Percentiles rank a stretch among this genome's conserved stretches.
Conservation (phyloP, 441 rosid species). For the Adansonia rubrostipa region DNA sequence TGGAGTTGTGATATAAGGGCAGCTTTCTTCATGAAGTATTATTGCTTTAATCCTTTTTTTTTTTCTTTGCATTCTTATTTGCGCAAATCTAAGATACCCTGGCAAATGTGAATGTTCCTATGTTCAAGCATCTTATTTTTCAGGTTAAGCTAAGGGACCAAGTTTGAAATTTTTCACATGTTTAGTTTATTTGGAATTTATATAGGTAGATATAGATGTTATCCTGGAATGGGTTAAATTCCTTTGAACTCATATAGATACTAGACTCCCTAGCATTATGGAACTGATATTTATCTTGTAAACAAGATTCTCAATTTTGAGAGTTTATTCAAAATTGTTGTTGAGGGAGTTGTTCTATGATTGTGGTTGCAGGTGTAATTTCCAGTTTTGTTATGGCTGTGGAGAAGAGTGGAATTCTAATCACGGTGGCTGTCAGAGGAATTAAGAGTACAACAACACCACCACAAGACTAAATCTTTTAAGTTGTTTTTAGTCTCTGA, state of each 20-base stretch:
- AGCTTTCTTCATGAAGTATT: background rate
- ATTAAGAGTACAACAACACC: constrained; percentile 4
- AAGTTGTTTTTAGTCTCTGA: constrained; percentile 7
- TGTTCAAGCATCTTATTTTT: background rate
- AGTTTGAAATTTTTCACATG: background rate
- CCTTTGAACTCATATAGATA: background rate
- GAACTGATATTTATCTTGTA: background rate
- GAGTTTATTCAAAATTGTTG: background rate
- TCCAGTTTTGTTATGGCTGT: constrained; percentile 54
- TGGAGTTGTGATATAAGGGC: too few species aligned
- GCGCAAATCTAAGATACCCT: background rate
- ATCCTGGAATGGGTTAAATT: background rate
- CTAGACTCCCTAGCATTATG: background rate
- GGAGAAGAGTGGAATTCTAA: constrained; percentile 34
- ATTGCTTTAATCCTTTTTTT: background rate
- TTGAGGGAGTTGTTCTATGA: constrained; percentile 5
- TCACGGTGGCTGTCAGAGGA: constrained; percentile 42
- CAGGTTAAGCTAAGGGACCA: background rate
- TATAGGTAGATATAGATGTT: background rate
- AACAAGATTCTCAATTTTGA: background rate
- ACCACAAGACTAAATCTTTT: background rate
- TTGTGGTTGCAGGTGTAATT: constrained; percentile 44
- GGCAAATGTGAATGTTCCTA: background rate
- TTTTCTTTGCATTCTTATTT: background rate
- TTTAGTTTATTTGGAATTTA: background rate